Evolutionary conservation across 139 green algal genomes (phyloP), one percentile per base, ranked within the genome.

Genomic region (Marvania coccoides): DNA sequence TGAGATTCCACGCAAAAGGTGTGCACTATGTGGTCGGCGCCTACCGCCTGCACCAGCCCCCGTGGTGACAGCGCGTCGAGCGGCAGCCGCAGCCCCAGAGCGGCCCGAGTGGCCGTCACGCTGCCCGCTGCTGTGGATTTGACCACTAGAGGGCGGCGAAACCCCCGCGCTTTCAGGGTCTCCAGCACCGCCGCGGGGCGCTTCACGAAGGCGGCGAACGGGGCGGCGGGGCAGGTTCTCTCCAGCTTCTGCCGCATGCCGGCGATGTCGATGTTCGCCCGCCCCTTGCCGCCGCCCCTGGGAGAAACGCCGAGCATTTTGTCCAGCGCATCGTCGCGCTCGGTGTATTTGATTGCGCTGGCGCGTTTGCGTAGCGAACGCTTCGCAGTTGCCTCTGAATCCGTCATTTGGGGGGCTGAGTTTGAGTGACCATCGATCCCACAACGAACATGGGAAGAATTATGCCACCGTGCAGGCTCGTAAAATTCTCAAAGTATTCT

Each of bases 1-100:
- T 85, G 78, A 1, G 75, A 82, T 34, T 54, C 61, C 10, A 83
- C 75, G 38, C 82, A 67, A 14, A 83, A 80, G 15, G 78, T 85
- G 38, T 35, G 65, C 42, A 75, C 57, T 26, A 30, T 31, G 7
- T 51, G 2, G 6, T 60, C 45, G 1, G 45, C 14, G 6, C 75
- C 70, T 14, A 76, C 31, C 10, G 36, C 61, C 0, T 29, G 65
- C 2, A 35, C 61, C 24, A 81, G 47, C 12, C 47, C 40, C 0
- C 15, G 6, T 0, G 61, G 31, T 13, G 54, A 67, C 12, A 72
- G 54, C 23, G 19, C 30, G 10, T 15, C 55, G 33, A 55, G 36
- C 34, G 71, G 71, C 35, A 81, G 46, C 19, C 26, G 42, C 47
- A 82, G 55, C 9, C 72, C 70, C 60, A 82, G 46, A 1, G 42